Percentiles rank a stretch among this genome's conserved stretches.
These are phyloP conservation scores for Stagonosporopsis vannaccii DNA, from an alignment of 2,329 filamentous ascomycete genomes.

Conservation along the genomic window DNA sequence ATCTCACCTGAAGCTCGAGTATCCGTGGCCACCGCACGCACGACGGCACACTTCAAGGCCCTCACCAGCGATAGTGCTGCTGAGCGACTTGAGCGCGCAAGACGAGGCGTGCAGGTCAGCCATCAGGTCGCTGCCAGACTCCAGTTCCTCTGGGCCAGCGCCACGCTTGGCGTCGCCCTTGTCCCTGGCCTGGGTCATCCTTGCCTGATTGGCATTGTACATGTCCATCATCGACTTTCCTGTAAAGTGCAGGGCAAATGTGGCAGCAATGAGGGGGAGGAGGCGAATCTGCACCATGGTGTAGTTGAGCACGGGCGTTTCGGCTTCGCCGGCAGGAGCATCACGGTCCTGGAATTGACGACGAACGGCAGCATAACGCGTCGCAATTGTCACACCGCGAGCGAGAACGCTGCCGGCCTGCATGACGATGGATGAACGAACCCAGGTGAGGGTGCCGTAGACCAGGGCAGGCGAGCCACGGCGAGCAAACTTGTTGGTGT, in stretches of 20 bases:
- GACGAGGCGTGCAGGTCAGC: constrained; percentile 80
- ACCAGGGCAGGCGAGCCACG: constrained; percentile 72
- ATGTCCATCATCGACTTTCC: constrained; percentile 77
- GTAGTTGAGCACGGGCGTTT: constrained; percentile 81
- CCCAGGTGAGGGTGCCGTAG: constrained; percentile 79
- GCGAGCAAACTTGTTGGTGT: constrained; percentile 71
- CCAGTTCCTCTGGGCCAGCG: constrained; percentile 72
- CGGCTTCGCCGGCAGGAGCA: constrained; percentile 65
- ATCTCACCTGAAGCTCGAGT: constrained; percentile 68
- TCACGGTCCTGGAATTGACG: constrained; percentile 82
- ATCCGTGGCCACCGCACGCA: constrained; percentile 80
- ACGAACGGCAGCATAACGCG: constrained; percentile 74
- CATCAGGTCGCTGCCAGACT: constrained; percentile 70
- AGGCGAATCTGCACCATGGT: constrained; percentile 81
- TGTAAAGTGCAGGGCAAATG: constrained; percentile 81
- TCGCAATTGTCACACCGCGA: constrained; percentile 79
- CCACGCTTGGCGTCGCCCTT: constrained; percentile 53
- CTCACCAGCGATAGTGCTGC: constrained; percentile 75
- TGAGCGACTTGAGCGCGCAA: constrained; percentile 76
- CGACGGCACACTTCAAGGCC: constrained; percentile 77
- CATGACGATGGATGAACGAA: constrained; percentile 76
- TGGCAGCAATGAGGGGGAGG: constrained; percentile 74
- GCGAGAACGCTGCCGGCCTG: constrained; percentile 76
- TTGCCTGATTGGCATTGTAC: constrained; percentile 75
- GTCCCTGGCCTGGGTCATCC: constrained; percentile 59